Evolutionary conservation across 352 stramenopile species (phyloP).

Genomic region (Pythium rhizo-oryzae): DNA sequence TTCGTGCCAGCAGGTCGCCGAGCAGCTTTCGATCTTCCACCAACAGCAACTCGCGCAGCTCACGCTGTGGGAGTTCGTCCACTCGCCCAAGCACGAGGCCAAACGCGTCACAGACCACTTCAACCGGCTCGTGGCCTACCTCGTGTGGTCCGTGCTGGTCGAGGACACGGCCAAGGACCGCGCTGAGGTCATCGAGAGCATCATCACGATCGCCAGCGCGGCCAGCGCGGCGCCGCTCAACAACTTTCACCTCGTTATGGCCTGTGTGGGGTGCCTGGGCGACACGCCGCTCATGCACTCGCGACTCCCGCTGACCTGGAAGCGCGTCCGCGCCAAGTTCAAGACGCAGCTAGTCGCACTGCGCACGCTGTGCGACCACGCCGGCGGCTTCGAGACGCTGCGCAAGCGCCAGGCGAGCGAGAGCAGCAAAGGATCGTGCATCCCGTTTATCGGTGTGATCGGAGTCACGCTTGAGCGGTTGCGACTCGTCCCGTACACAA

Average conservation of each 20-base stretch:
- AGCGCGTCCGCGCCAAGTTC: constrained; percentile 65
- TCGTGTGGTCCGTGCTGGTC: constrained; percentile 76
- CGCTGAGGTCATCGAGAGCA: constrained; percentile 69
- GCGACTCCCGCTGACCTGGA: constrained; percentile 69
- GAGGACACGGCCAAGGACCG: constrained; percentile 70
- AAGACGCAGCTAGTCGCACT: constrained; percentile 68
- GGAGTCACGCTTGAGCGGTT: constrained; percentile 69
- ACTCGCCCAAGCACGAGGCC: constrained; percentile 43
- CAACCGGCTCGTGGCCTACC: constrained; percentile 65
- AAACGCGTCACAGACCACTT: constrained; percentile 66
- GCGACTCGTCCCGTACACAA: constrained; percentile 26
- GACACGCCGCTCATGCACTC: constrained; percentile 74
- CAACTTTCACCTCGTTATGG: constrained; percentile 84
- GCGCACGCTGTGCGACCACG: constrained; percentile 66
- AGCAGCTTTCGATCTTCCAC: constrained; percentile 72
- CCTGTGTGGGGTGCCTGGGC: constrained; percentile 70
- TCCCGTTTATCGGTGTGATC: constrained; percentile 81
- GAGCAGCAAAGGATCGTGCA: constrained; percentile 40
- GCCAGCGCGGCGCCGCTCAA: constrained; percentile 47
- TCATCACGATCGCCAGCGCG: constrained; percentile 63
- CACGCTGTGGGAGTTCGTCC: constrained; percentile 62
- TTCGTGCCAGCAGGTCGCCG: constrained; percentile 54
- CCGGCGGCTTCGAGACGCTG: constrained; percentile 71
- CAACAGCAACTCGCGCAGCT: constrained; percentile 50
- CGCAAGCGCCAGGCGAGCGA: constrained; percentile 55